Evolutionary conservation across 2,329 filamentous ascomycete species (phyloP).

Genomic region (Pezicula radicicola): DNA sequence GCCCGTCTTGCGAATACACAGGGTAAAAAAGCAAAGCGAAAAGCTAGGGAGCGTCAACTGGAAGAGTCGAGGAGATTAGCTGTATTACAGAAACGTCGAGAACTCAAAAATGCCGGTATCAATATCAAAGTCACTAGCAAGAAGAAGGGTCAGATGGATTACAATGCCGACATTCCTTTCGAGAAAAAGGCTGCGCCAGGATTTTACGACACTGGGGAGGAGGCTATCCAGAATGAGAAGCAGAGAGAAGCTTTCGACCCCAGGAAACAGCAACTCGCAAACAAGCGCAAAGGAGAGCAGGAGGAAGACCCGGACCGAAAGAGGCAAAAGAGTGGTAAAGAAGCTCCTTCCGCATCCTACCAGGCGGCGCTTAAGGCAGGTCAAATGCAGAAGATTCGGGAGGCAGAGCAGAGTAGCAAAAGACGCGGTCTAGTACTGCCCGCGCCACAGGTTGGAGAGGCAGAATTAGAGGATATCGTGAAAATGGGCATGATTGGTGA

Average conservation of each 20-base stretch:
- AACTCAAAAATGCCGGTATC: slow-evolving; percentile 96
- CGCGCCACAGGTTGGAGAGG: slow-evolving; percentile 86
- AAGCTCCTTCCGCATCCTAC: slow-evolving; percentile 71
- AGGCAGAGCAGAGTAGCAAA: slow-evolving; percentile 96
- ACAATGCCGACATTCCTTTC: slow-evolving; percentile 98
- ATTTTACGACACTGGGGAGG: slow-evolving; percentile 91
- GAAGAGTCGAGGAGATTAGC: slow-evolving; percentile 91
- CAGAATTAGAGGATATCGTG: slow-evolving; percentile 93
- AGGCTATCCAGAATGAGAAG: slow-evolving; percentile 75
- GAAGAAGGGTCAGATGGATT: slow-evolving; percentile 98
- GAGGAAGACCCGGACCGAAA: slow-evolving; percentile 81
- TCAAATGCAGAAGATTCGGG: slow-evolving; percentile 89
- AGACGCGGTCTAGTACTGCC: slow-evolving; percentile 79
- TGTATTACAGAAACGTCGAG: slow-evolving; percentile 88
- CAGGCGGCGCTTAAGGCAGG: slow-evolving; percentile 90
- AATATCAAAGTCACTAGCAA: slow-evolving; percentile 92
- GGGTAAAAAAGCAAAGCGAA: slow-evolving; percentile 97
- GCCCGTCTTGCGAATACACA: slow-evolving; percentile 96
- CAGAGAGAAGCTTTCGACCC: slow-evolving; percentile 87
- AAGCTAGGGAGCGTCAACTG: slow-evolving; percentile 90
- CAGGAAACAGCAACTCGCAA: slow-evolving; percentile 83
- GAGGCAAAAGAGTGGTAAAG: slow-evolving; percentile 84
- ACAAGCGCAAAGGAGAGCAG: slow-evolving; percentile 89
- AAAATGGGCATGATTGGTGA: slow-evolving; percentile 98
- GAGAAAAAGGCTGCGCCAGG: slow-evolving; percentile 86